phyloP scores from a whole-genome alignment of 805 yeast genomes.

The Saccharomycopsis selenospora region DNA sequence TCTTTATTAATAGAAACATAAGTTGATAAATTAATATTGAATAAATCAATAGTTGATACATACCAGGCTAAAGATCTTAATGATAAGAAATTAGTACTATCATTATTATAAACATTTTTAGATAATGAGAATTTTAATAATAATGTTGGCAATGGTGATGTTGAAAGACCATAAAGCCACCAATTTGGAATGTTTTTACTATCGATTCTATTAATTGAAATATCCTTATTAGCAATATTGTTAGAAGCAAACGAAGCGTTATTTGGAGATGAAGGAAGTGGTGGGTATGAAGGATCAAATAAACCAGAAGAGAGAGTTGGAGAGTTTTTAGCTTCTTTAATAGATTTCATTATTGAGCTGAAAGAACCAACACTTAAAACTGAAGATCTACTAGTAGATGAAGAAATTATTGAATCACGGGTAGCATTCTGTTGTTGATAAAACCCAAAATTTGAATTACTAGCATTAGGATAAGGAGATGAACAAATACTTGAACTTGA shows the following conservation, averaged over 20 bases:
- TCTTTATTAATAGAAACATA: slow-evolving; percentile 12
- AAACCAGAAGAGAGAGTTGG: neutral
- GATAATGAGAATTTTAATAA: slow-evolving; percentile 15
- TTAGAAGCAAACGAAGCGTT: slow-evolving; percentile 3
- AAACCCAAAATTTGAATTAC: neutral
- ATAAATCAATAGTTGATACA: slow-evolving; percentile 6
- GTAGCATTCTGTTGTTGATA: slow-evolving; percentile 1
- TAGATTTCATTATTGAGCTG: slow-evolving; percentile 1
- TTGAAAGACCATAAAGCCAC: slow-evolving; percentile 16
- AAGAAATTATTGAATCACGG: neutral
- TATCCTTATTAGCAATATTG: neutral
- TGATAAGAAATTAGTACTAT: slow-evolving; percentile 13
- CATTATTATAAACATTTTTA: slow-evolving; percentile 8
- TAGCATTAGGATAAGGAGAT: neutral
- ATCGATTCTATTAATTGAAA: neutral
- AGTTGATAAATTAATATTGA: slow-evolving; percentile 14
- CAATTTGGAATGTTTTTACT: slow-evolving; percentile 14
- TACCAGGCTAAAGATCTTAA: slow-evolving; percentile 17
- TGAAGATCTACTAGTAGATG: slow-evolving; percentile 16
- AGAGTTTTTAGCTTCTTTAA: neutral
- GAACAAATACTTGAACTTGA: neutral
- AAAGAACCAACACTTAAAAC: slow-evolving; percentile 9
- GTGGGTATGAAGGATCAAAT: neutral
- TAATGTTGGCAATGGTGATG: slow-evolving; percentile 19
- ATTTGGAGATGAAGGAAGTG: neutral